Evolutionary conservation across 1,139 yeast genomes (phyloP), one percentile per base, ranked within the genome.

Genomic region (Nematodospora anomalae): DNA sequence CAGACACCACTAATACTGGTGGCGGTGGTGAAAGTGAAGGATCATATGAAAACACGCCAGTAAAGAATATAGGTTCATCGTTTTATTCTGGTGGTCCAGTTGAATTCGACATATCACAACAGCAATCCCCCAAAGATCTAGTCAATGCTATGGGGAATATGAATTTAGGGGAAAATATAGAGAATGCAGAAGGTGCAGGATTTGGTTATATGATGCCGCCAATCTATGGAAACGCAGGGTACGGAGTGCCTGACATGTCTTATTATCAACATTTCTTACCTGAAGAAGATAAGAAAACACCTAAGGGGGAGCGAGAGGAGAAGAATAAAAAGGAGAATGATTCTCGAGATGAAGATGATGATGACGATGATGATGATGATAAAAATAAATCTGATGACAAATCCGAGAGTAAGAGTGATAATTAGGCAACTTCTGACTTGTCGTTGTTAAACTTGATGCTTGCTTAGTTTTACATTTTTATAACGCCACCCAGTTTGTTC

Each of bases 111-210:
- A 18, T 11, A 12, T 12, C 20, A 9, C 21, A 6, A 18, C 28
- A 25, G 13, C 16, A n/a, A 22, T 25, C 26, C 9, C 18, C 30
- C 25, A 51, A 46, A 28, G 46, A 52, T 28, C 48, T 54, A 32
- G 42, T 41, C 11, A 35, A 40, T 25, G 46, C 58, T 6, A 50
- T 55, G 49, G 47, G 45, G 8, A 37, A 43, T 14, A 46, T 53
- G 51, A 46, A 36, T 31, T 40, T 53, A 30, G 44, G 43, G 20
- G 35, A 24, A 16, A 32, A 22, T n/a, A 32, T 26, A 13, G 30
- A 28, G 7, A 28, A 32, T 8, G 28, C 31, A 13, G 35, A 30
- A 5, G 27, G 31, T 7, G 28, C 9, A 5, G 37, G 33, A 13
- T 27, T 28, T 24, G 38, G 33, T 10, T 36, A 41, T 30, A 38